Evolutionary conservation across 192 early-diverging fungal genomes (phyloP), one percentile per base, ranked within the genome.

Genomic region (Linnemannia exigua): DNA sequence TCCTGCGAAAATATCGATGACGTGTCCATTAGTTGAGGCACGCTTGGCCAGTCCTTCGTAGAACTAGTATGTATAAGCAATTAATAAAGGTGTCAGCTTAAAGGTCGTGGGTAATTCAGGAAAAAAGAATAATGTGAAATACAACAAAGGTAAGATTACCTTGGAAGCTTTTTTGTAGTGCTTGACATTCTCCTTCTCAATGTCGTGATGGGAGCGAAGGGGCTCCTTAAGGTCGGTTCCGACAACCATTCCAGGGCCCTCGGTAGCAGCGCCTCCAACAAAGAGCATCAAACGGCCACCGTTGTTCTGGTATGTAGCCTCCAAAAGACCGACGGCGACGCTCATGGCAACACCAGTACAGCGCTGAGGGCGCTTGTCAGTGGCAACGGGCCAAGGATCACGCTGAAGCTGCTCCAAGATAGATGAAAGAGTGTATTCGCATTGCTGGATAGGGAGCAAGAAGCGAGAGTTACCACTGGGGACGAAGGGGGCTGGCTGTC

Each of bases 221-320:
- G 96, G 93, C 87, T 99, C 99, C 84, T 94, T 92, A 66, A 99
- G 92, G 89, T 98, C 97, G 51, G 91, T 90, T 22, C 96, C 95
- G 3, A 99, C 99, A n/a, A 99, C 97, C 91, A 95, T 92, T 67
- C 99, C 99, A 35, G 99, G 99, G 12, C 99, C 99, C 84, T 98
- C 96, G 0, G 99, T 99, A 54, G 95, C 94, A 25, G 99, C 94
- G 16, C 99, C 99, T 50, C 99, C 98, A 66, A 92, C 90, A 88
- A 99, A 99, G 35, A 99, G 82, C 94, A 99, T 97, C 83, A 99
- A 94, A 63, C 97, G 93, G 0, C 95, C 95, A 22, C 98, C 98
- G 11, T 96, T 95, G 77, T 97, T 97, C 80, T 96, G 96, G 90
- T 95, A 99, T 1, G 96, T 94, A 11, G 96, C 93, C 88, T 99